These are phyloP conservation scores for Tripidium arundinaceum DNA, from an alignment of 202 grass and related monocot species.

Conservation along the genomic window DNA sequence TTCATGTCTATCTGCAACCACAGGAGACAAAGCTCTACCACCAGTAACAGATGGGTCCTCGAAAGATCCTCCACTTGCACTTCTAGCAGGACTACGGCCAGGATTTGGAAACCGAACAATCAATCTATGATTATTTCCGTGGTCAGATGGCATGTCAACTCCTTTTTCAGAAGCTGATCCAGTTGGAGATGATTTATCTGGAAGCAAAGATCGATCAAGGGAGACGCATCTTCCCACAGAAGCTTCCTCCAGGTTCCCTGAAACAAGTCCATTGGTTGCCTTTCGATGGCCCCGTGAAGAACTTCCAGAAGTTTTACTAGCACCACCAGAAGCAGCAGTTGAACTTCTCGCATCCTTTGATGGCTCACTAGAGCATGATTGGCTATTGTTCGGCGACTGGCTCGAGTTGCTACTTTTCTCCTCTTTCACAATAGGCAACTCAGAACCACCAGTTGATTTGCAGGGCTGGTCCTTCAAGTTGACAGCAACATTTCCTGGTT, in stretches of 20 bases:
- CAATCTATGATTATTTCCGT: constrained; percentile 59
- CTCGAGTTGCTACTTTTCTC: constrained; percentile 93
- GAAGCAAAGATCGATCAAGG: constrained; percentile 44
- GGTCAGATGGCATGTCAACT: constrained; percentile 45
- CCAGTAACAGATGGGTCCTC: constrained; percentile 65
- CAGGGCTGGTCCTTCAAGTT: constrained; percentile 46
- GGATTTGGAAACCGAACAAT: constrained; percentile 86
- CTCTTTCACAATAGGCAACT: constrained; percentile 57
- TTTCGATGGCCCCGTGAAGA: constrained; percentile 50
- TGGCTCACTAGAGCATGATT: constrained; percentile 72
- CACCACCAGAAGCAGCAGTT: constrained; percentile 64
- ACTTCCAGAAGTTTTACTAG: constrained; percentile 52
- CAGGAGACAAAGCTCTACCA: constrained; percentile 56
- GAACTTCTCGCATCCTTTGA: constrained; percentile 84
- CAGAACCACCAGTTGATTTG: constrained; percentile 48
- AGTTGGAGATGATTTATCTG: constrained; percentile 57
- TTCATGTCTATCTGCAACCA: constrained; percentile 58
- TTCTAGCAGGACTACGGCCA: constrained; percentile 64
- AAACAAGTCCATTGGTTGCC: constrained; percentile 53
- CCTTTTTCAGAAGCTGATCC: no score
- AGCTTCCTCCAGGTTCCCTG: constrained; percentile 58
- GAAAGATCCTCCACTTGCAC: constrained; percentile 46
- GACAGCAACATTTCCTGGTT: not conserved
- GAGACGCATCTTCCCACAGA: constrained; percentile 39
- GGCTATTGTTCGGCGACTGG: constrained; percentile 86